Conservation (phyloP, 1,284 basidiomycete genomes). For the Apiotrichum montevideense region DNA sequence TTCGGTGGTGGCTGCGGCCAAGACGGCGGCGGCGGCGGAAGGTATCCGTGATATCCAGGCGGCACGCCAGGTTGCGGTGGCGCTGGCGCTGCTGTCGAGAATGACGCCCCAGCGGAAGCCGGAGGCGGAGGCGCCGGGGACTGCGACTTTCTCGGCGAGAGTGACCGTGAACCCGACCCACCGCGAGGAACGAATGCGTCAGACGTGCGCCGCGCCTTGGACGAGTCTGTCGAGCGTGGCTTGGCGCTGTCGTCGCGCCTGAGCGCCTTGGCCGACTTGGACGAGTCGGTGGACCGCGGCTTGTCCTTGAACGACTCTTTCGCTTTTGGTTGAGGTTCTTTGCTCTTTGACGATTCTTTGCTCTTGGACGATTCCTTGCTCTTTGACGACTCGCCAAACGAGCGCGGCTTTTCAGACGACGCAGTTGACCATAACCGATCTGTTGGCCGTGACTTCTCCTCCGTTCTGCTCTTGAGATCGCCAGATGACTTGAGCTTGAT, state of each 20-base stretch:
- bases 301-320: constrained; percentile 3
- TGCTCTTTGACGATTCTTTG: too few species aligned
- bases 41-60: constrained; percentile 29
- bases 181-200: neutral
- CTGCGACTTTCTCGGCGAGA: neutral
- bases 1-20: constrained; percentile 34
- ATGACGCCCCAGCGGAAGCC: neutral
- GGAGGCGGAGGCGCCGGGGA: neutral
- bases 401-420: too few species aligned
- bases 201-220: neutral
- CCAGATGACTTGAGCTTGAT: constrained; percentile 5
- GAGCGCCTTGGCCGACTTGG: neutral
- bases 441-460: too few species aligned
- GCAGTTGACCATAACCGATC: too few species aligned
- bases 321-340: too few species aligned
- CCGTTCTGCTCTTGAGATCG: too few species aligned
- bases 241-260: neutral
- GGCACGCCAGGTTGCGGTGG: neutral
- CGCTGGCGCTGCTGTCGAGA: neutral
- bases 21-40: constrained; percentile 30
- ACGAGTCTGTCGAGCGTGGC: constrained; percentile 1
- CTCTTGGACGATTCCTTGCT: too few species aligned
- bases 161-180: neutral
- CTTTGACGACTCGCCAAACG: too few species aligned
- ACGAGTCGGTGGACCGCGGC: constrained; percentile 1